Conservation (phyloP, 495 filamentous ascomycete species). For the Venustampulla echinocandica region DNA sequence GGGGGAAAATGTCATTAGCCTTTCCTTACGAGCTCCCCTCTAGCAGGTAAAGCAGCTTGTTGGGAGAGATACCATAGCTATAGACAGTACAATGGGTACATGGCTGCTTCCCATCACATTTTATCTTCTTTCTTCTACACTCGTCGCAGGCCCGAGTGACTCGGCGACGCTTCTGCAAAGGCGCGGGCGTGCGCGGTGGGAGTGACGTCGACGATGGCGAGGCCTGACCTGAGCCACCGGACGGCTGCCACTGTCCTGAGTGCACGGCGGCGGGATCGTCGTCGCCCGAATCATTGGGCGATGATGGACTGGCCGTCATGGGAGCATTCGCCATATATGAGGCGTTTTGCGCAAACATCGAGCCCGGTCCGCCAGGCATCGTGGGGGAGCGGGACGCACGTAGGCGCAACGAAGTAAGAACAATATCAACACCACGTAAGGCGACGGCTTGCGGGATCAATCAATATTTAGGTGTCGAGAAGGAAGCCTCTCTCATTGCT, state of each 20-base stretch:
- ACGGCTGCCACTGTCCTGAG: conserved; percentile 15
- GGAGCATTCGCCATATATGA: conserved; percentile 1
- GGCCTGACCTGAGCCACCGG: not conserved
- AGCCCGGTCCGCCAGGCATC: conserved; percentile 1
- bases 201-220: conserved; percentile 11
- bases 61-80: conserved; percentile 74
- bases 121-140: conserved; percentile 95
- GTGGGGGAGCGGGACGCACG: too few relatives aligned
- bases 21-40: not conserved
- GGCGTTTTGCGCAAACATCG: conserved; percentile 6
- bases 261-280: conserved; percentile 14
- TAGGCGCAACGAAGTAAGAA: too few relatives aligned
- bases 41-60: not conserved
- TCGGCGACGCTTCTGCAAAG: conserved; percentile 77
- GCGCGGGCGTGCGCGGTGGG: conserved; percentile 26
- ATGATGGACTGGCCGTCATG: conserved; percentile 15
- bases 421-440: too few relatives aligned
- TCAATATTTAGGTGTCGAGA: too few relatives aligned
- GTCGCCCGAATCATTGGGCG: conserved; percentile 21
- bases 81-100: conserved; percentile 98
- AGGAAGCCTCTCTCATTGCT: too few relatives aligned
- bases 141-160: conserved; percentile 94
- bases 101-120: conserved; percentile 90
- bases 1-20: conserved; percentile 2
- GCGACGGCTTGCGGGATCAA: too few relatives aligned